phyloP scores from a whole-genome alignment of 2,329 filamentous ascomycete species.

The Alternaria rosae region DNA sequence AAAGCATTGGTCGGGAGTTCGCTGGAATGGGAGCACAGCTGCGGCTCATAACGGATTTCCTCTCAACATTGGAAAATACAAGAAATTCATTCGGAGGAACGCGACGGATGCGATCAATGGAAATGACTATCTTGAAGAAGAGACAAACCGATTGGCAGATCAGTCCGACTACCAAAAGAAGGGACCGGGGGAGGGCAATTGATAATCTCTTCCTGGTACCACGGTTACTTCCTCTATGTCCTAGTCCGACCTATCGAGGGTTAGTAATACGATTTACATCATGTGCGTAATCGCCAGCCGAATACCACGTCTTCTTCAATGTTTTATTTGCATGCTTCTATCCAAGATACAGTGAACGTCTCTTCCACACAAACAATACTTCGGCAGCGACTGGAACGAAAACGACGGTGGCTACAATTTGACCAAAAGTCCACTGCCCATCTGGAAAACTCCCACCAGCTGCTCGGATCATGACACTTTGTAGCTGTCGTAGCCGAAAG shows the following conservation, averaged over 20 bases:
- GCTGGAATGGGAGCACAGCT: slow-evolving; percentile 7
- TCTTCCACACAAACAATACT: background rate
- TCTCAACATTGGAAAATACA: slow-evolving; percentile 17
- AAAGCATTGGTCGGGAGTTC: slow-evolving; percentile 23
- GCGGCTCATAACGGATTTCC: slow-evolving; percentile 21
- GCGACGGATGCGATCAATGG: background rate
- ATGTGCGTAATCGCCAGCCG: background rate
- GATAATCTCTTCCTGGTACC: accelerated
- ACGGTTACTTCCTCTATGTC: too few relatives aligned
- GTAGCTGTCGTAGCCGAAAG: slow-evolving; percentile 24
- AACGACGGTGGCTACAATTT: slow-evolving; percentile 27
- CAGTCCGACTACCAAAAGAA: background rate
- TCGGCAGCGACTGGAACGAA: slow-evolving; percentile 29
- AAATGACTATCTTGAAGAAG: background rate
- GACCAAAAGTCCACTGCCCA: slow-evolving; percentile 30
- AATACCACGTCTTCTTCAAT: background rate
- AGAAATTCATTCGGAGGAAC: slow-evolving; percentile 10
- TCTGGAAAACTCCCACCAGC: slow-evolving; percentile 21
- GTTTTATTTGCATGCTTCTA: background rate
- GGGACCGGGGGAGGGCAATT: background rate
- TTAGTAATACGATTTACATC: too few relatives aligned
- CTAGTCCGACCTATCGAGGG: too few relatives aligned
- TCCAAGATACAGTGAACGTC: background rate
- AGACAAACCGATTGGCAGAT: background rate
- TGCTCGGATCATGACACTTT: slow-evolving; percentile 20